Base-by-base conservation (phyloP, 2,329 filamentous ascomycete genomes). In the Fusarium scirpi region DNA sequence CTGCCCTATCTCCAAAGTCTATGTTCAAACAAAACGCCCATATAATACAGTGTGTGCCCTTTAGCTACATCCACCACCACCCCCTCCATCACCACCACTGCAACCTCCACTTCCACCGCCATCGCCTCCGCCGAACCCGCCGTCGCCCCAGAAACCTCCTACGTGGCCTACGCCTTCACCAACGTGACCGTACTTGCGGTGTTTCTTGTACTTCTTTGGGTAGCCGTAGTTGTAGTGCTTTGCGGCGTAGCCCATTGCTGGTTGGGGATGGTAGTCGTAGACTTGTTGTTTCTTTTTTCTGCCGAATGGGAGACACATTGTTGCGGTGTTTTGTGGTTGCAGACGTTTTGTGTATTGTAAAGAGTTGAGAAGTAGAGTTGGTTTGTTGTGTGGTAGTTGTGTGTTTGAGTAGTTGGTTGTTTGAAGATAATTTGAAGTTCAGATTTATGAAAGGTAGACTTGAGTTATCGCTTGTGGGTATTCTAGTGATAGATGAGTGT, bases 201-300 rank as follows among this genome's bases (percentile, higher is more conserved):
- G 34, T 2, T 52, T 52, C 7, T 52, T 52, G 13, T 52, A 52
- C 24, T 52, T 52, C 9, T 22, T 52, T 41, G 49, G 34, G 24
- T 52, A 41, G 11, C 49, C 49, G 8, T 52, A 20, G 7, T 52
- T 52, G 12, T 52, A 24, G 32, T 22, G 40, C 4, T 52, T 52
- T 13, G 25, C 11, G 8, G 32, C 13, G 18, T 52, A 25, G 1
- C 24, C 30, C 49, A 52, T 52, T 27, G 13, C 49, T 1, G 49
- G 49, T 27, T 43, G 49, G 10, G 49, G 49, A 2, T 52, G n/a
- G 24, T 52, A 52, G 6, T 52, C 32, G 24, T 52, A 43, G 0
- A 52, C 24, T 12, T 41, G n/a, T 16, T 52, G 49, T 3, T 18
- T 29, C 49, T 52, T 52, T 12, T 27, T 52, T 29, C 49, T 52